phyloP scores from a whole-genome alignment of 768 basidiomycete species.

The Amanita exitialis region DNA sequence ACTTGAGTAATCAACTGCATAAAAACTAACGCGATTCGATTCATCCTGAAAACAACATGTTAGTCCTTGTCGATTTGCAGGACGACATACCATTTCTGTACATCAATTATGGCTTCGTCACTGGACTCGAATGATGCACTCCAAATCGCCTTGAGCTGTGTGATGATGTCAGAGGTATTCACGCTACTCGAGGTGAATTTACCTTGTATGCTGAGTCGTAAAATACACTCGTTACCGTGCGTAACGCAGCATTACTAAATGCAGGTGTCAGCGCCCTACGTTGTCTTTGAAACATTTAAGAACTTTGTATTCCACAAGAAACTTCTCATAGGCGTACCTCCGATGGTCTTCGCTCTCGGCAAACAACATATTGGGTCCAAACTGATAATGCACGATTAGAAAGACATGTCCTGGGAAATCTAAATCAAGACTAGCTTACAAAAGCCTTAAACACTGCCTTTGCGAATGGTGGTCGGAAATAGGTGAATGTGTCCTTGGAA shows the following conservation, averaged over 20 bases:
- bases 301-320: not conserved
- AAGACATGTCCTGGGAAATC: not conserved
- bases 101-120: conserved; percentile 28
- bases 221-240: conserved; percentile 27
- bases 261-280: conserved; percentile 22
- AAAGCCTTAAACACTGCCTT: conserved; percentile 27
- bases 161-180: not conserved
- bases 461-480: conserved; percentile 27
- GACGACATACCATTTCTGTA: conserved; percentile 31
- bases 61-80: not conserved
- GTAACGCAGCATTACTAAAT: not conserved
- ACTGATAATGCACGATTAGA: conserved; percentile 14
- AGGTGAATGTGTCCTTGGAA: conserved; percentile 37
- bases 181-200: not conserved
- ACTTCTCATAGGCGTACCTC: conserved; percentile 18
- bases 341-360: conserved; percentile 37
- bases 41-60: conserved; percentile 25
- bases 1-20: no score
- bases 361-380: conserved; percentile 30
- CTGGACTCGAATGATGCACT: conserved; percentile 17
- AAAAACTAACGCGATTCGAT: conserved; percentile 27
- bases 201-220: conserved; percentile 45
- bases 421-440: conserved; percentile 16
- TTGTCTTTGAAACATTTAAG: conserved; percentile 21
- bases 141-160: conserved; percentile 24